Evolutionary conservation across 1,284 basidiomycete species (phyloP).

Genomic region (Exsudoporus floridanus): DNA sequence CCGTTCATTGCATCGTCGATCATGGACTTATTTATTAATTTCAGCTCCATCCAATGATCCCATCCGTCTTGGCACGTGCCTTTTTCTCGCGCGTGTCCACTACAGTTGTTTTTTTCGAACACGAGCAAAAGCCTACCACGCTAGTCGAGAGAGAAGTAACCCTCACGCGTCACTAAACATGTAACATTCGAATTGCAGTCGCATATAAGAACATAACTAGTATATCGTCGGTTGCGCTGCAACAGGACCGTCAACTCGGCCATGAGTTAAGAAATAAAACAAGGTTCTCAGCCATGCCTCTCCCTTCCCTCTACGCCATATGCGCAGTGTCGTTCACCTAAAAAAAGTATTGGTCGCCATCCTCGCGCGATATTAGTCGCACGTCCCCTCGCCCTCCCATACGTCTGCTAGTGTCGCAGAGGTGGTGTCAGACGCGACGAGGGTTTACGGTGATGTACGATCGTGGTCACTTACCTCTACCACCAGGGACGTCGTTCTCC

Average conservation of each 20-base stretch:
- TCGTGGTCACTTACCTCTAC: constrained; percentile 21
- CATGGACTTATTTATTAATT: constrained; percentile 26
- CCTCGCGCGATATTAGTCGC: constrained; percentile 22
- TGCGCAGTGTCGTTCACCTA: background rate
- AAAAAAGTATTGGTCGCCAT: too few species aligned
- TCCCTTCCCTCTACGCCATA: background rate
- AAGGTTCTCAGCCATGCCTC: background rate
- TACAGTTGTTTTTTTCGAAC: background rate
- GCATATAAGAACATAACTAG: too few species aligned
- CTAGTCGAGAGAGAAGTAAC: background rate
- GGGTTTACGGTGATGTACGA: too few species aligned
- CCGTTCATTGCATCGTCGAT: constrained; percentile 16
- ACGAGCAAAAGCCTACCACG: background rate
- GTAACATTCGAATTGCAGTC: too few species aligned
- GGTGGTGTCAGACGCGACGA: constrained; percentile 12
- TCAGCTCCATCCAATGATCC: background rate
- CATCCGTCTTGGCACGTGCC: background rate
- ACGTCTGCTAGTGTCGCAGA: constrained; percentile 29
- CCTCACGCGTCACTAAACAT: too few species aligned
- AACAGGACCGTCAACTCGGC: background rate
- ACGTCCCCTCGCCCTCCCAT: constrained; percentile 43
- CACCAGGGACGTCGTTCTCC: constrained; percentile 47
- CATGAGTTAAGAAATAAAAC: background rate
- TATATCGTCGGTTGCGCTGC: background rate
- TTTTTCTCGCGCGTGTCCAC: background rate